A percentile compares a stretch with the other conserved stretches of the same genome.
Conservation (phyloP, 2,329 filamentous ascomycete genomes). For the Albophoma yamanashiensis region DNA sequence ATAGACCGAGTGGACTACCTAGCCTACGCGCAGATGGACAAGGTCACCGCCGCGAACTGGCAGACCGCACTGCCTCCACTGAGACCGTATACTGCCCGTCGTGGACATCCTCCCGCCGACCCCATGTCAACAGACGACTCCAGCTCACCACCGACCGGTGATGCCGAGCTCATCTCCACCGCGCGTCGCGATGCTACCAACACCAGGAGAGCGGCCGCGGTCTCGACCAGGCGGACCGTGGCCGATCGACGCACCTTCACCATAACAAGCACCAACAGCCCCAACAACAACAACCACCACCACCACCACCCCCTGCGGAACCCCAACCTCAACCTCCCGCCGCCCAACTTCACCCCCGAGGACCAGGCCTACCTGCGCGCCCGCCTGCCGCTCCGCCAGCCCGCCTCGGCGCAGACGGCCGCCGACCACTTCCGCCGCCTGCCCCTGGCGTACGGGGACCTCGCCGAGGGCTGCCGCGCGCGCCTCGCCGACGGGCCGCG, state of each 20-base stretch:
- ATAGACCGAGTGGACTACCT: background rate
- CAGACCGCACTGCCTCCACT: background rate
- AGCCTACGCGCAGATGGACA: background rate
- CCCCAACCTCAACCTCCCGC: background rate
- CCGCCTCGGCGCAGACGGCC: background rate
- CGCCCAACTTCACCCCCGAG: slow-evolving; percentile 4
- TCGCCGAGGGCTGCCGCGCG: slow-evolving; percentile 5
- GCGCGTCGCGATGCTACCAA: background rate
- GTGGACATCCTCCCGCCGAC: background rate
- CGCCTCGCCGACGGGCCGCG: background rate
- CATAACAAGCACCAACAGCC: background rate
- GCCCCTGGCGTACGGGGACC: slow-evolving; percentile 3
- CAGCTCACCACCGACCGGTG: background rate
- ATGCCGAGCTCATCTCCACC: background rate
- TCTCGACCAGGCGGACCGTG: background rate
- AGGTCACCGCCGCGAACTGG: background rate
- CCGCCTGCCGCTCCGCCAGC: slow-evolving; percentile 5
- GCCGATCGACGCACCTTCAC: background rate
- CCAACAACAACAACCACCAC: background rate
- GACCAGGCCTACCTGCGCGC: slow-evolving; percentile 6
- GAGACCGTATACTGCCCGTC: background rate
- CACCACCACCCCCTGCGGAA: background rate
- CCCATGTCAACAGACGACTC: background rate
- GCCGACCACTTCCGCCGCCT: background rate
- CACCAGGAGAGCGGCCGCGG: background rate